Conservation (phyloP, 768 basidiomycete genomes). For the Suillus plorans region DNA sequence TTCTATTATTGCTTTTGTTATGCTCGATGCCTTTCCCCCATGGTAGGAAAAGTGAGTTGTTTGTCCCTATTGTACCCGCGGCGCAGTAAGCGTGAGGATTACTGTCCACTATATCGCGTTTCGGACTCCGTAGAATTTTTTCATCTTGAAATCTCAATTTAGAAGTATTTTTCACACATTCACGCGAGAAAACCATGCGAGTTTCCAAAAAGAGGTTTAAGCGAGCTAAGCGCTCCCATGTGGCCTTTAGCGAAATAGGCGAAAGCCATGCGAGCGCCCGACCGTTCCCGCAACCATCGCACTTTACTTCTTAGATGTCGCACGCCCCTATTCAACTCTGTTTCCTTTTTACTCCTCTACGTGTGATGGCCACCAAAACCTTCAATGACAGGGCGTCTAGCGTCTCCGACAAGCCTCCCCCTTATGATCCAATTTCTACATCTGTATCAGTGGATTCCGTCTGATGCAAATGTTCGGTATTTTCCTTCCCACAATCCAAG, state of each 20-base stretch:
- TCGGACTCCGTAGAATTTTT: no score
- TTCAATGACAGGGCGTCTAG: background rate
- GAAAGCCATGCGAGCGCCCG: no score
- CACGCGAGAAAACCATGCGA: no score
- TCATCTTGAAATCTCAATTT: no score
- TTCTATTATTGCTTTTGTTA: no score
- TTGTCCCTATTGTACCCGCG: slow-evolving; percentile 1
- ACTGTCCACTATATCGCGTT: slow-evolving; percentile 14
- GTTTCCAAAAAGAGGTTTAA: no score
- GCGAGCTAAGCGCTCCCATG: no score
- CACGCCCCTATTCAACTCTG: background rate
- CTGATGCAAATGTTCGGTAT: background rate
- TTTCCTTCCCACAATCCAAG: background rate
- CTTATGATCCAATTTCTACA: slow-evolving; percentile 9
- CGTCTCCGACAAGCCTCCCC: background rate
- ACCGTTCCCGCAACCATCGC: no score
- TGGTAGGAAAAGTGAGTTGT: background rate
- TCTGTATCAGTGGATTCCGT: background rate
- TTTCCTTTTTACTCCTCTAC: background rate
- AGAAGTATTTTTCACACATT: no score
- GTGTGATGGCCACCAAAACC: background rate
- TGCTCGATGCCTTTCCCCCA: no score
- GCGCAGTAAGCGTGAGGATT: slow-evolving; percentile 9
- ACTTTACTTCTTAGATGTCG: no score
- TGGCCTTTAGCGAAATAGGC: no score